Percentiles rank a stretch among this genome's conserved stretches.
Evolutionary conservation across 2,329 filamentous ascomycete genomes (phyloP).

Genomic region (Penicillium janthinellum): DNA sequence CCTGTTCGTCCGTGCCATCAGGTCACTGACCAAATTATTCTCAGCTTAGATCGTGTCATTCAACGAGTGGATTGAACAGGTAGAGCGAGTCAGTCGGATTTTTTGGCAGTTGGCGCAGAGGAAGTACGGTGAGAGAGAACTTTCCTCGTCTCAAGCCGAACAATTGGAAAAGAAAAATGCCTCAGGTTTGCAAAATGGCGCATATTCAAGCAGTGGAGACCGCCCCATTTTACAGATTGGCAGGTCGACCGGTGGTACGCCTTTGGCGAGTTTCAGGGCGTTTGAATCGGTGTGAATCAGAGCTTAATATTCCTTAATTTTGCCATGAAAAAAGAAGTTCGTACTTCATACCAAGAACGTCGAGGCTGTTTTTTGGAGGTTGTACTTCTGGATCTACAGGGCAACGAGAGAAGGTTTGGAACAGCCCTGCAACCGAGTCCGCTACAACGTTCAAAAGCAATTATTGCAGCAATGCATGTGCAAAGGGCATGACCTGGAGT

Average conservation of each 20-base stretch:
- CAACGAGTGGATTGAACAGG: not conserved
- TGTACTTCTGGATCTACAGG: not conserved
- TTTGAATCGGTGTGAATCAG: constrained; percentile 3
- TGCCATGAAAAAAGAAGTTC: not conserved
- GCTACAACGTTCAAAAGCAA: not conserved
- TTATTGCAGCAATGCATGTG: not conserved
- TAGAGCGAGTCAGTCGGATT: not conserved
- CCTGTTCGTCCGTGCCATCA: not conserved
- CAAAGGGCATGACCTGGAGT: not conserved
- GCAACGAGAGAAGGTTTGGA: not conserved
- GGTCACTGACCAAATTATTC: not conserved
- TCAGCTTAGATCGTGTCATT: not conserved
- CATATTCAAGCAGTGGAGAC: constrained; percentile 21
- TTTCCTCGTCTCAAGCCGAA: constrained; percentile 3
- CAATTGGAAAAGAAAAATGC: constrained; percentile 29
- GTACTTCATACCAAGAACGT: not conserved
- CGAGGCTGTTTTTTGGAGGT: not conserved
- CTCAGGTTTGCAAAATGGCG: constrained; percentile 30
- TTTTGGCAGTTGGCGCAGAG: not conserved
- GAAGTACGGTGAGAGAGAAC: not conserved
- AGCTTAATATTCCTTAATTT: constrained; percentile 27
- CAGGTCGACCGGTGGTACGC: not conserved
- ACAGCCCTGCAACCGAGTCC: no score
- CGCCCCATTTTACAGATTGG: not conserved
- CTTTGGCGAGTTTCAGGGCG: constrained; percentile 4